Percentiles rank a stretch among this genome's conserved stretches.
Evolutionary conservation across 768 basidiomycete genomes (phyloP).

Genomic region (Guyanaporus albipodus): DNA sequence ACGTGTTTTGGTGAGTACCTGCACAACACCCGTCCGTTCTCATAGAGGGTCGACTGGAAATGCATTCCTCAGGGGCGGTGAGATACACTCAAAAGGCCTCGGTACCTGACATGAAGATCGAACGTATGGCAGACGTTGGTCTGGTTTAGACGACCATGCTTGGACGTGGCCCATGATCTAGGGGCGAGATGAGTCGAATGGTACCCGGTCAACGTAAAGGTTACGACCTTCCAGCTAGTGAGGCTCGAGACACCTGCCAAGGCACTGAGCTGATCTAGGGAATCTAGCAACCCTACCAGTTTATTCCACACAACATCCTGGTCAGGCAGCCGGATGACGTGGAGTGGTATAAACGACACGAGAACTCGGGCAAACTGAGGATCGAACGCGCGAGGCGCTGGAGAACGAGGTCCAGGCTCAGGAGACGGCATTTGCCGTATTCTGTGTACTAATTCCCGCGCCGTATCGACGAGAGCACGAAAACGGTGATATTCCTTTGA

Average conservation of each 20-base stretch:
- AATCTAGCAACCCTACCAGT: constrained; percentile 48
- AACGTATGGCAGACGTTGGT: constrained; percentile 49
- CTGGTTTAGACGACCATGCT: constrained; percentile 41
- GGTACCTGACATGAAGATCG: constrained; percentile 63
- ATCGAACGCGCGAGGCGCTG: constrained; percentile 56
- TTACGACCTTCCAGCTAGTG: constrained; percentile 59
- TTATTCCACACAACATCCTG: constrained; percentile 50
- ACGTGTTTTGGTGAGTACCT: constrained; percentile 51
- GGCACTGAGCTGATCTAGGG: constrained; percentile 49
- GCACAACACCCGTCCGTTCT: constrained; percentile 52
- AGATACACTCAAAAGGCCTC: not conserved
- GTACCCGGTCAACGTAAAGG: not conserved
- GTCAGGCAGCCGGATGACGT: constrained; percentile 50
- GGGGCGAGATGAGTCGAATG: not conserved
- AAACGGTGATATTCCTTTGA: constrained; percentile 26
- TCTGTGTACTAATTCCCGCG: constrained; percentile 14
- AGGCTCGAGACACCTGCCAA: constrained; percentile 44
- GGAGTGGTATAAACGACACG: constrained; percentile 64
- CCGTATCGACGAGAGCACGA: constrained; percentile 14
- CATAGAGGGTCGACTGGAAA: constrained; percentile 51
- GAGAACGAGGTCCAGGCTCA: constrained; percentile 41
- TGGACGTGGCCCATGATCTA: constrained; percentile 51
- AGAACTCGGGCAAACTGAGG: constrained; percentile 63
- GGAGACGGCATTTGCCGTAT: constrained; percentile 30
- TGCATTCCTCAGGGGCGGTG: not conserved